Percentiles rank a stretch among this genome's conserved stretches.
Conservation (phyloP, 805 yeast genomes). For the Candida chilensis region DNA sequence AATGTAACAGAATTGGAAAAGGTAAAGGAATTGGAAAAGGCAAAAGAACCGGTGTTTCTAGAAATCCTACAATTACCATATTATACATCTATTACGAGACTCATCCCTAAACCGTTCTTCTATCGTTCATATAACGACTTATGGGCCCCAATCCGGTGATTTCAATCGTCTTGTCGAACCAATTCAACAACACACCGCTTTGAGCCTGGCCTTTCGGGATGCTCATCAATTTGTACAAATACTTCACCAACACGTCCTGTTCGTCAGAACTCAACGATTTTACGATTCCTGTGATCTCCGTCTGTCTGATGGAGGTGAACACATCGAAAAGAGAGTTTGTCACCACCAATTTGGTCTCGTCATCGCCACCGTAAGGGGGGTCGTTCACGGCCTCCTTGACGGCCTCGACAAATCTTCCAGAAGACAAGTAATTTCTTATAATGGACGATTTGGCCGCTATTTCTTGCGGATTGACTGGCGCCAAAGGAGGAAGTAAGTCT, state of each 20-base stretch:
- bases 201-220: conserved; percentile 70
- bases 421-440: conserved; percentile 53
- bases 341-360: conserved; percentile 36
- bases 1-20: background rate
- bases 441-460: conserved; percentile 45
- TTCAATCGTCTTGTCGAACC: conserved; percentile 90
- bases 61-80: background rate
- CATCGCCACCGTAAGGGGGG: conserved; percentile 81
- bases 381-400: conserved; percentile 50
- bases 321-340: conserved; percentile 54
- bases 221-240: conserved; percentile 80
- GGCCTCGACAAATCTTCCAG: conserved; percentile 68
- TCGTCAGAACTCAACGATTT: conserved; percentile 51
- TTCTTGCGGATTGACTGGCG: conserved; percentile 42
- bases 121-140: conserved; percentile 77
- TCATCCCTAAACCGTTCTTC: conserved; percentile 74
- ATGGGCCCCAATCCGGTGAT: conserved; percentile 84
- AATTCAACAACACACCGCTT: conserved; percentile 65
- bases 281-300: conserved; percentile 59
- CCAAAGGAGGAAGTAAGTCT: conserved; percentile 51
- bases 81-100: background rate
- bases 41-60: background rate
- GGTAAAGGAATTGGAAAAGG: background rate
- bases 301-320: conserved; percentile 54
- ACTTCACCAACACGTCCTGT: conserved; percentile 73